Conservation (phyloP, 164 flowering plant genomes). For the grape (Vitis vinifera) region DNA sequence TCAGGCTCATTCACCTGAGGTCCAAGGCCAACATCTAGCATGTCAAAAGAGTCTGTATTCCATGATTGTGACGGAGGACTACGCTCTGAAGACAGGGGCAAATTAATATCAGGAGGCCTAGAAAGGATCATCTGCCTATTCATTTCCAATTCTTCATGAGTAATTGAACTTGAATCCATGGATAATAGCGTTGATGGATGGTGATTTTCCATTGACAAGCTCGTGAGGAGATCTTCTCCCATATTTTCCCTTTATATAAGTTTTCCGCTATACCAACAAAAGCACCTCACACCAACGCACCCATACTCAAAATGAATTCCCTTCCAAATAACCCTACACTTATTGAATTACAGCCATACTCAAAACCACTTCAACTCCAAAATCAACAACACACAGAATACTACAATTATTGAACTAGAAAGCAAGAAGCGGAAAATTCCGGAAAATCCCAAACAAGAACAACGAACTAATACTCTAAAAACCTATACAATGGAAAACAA, state of each 20-base stretch:
- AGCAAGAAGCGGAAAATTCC: too few relatives aligned
- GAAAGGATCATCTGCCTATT: slow-evolving; percentile 11
- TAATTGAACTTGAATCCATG: slow-evolving; percentile 24
- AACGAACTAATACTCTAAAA: too few relatives aligned
- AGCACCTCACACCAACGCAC: too few relatives aligned
- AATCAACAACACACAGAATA: too few relatives aligned
- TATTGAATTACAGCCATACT: too few relatives aligned
- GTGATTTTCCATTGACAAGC: slow-evolving; percentile 25
- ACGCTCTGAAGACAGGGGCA: slow-evolving; percentile 22
- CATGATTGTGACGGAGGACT: slow-evolving; percentile 23
- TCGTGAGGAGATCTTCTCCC: slow-evolving; percentile 26
- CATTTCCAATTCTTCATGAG: slow-evolving; percentile 28
- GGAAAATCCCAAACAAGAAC: too few relatives aligned
- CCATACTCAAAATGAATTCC: too few relatives aligned
- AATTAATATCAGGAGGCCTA: slow-evolving; percentile 31
- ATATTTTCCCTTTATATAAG: background rate
- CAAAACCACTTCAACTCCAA: too few relatives aligned
- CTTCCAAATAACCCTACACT: too few relatives aligned
- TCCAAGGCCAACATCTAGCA: slow-evolving; percentile 25
- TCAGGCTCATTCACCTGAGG: slow-evolving; percentile 20
- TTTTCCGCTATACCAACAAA: too few relatives aligned
- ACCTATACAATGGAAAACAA: too few relatives aligned
- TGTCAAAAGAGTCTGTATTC: slow-evolving; percentile 23
- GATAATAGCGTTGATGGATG: slow-evolving; percentile 28
- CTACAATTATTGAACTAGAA: too few relatives aligned